Evolutionary conservation across 1,139 yeast species (phyloP), one percentile per base, ranked within the genome.

Genomic region (Protomyces macrosporus): DNA sequence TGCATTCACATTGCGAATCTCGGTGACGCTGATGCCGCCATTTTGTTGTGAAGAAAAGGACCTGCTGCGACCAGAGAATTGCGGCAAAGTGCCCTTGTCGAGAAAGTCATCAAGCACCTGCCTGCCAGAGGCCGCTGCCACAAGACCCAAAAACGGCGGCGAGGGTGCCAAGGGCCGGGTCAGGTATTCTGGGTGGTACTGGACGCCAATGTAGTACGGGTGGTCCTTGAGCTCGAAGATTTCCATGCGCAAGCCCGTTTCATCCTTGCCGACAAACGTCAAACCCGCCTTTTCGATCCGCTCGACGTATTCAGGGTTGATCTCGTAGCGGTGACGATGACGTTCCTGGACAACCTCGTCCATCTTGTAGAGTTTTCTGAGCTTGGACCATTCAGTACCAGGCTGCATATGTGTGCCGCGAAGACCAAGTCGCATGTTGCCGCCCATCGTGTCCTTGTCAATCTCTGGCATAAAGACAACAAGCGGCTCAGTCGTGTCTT

Each of bases 381-480:
- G 83, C 68, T 80, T 82, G 63, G 93, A 84, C 84, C 85, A 81
- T 70, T 87, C 86, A 54, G 89, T 77, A 69, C 80, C 85, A 12
- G 79, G 78, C 72, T 85, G 87, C 81, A 95, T 95, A 70, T 82
- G 83, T 56, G 98, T 90, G 70, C 91, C 84, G 76, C 97, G 90
- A 69, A 90, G 81, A 72, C 99, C 99, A 71, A 95, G 83, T 80
- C 99, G 86, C 99, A 95, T 95, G 65, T 98, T 93, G 71, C 99
- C 99, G 69, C 99, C 99, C 79, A 95, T 83, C 75, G 90, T 90
- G 69, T 88, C 85, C 79, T 90, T 95, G 77, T 90, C 96, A 68
- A 93, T 91, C 76, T 95, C 98, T 57, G 99, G 98, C 98, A 95
- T 95, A 80, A 89, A 93, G 60, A 95, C 90, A 68, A 95, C 95